Conservation (phyloP, 805 yeast species). For the Cyberlindnera xylosilytica region DNA sequence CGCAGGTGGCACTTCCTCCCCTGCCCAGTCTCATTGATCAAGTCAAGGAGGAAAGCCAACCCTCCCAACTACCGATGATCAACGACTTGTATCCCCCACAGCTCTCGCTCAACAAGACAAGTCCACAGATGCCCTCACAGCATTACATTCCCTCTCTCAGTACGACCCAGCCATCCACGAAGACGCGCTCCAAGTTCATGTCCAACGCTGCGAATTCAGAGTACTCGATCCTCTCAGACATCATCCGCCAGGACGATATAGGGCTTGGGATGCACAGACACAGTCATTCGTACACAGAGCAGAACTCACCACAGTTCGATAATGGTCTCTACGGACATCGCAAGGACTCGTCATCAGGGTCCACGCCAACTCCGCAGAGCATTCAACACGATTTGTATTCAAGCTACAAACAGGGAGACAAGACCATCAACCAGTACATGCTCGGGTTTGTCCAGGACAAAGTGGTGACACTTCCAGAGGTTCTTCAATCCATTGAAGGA, state of each 20-base stretch:
- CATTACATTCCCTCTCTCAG: constrained; percentile 13
- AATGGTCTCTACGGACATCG: constrained; percentile 6
- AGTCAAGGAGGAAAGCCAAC: not conserved
- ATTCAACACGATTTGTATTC: constrained; percentile 25
- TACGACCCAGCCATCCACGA: constrained; percentile 14
- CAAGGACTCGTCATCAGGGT: constrained; percentile 9
- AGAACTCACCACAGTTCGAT: constrained; percentile 16
- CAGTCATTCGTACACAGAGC: constrained; percentile 1
- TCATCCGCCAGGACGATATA: constrained; percentile 42
- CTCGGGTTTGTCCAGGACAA: constrained; percentile 48
- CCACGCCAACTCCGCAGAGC: constrained; percentile 18
- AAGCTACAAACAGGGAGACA: constrained; percentile 47
- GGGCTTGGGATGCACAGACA: not conserved
- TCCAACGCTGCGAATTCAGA: constrained; percentile 74
- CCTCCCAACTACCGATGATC: constrained; percentile 2
- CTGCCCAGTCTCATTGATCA: constrained; percentile 7
- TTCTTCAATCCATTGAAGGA: constrained; percentile 33
- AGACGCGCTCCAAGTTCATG: constrained; percentile 41
- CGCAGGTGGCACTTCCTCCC: constrained; percentile 6
- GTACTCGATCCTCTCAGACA: constrained; percentile 64
- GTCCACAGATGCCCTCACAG: constrained; percentile 13
- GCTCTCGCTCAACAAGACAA: constrained; percentile 4
- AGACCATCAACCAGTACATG: constrained; percentile 63
- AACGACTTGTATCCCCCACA: constrained; percentile 15
- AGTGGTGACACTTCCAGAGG: constrained; percentile 55